Base-by-base conservation (phyloP, 306 rosid genomes). In the Coriaria nepalensis region DNA sequence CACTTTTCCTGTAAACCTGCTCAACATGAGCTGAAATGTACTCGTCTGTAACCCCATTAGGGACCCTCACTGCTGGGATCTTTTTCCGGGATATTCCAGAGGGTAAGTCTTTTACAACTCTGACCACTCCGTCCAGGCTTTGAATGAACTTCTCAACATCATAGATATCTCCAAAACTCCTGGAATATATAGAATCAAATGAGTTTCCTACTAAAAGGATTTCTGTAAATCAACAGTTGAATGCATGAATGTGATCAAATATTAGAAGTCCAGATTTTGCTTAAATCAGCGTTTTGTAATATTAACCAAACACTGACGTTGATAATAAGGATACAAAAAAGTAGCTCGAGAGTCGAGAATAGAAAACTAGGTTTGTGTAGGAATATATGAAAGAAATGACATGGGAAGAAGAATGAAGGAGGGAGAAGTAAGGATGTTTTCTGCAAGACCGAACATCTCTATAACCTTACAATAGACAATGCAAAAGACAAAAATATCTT, bases 131-230 rank as follows among this genome's bases (percentile, higher is more conserved):
- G 7, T 92, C 85, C 69, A 85, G 59, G 84, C 92, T 85, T 53
- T 53, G 74, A 39, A 51, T 63, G 75, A 92, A 92, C 55, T 57
- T 72, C 29, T 77, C 81, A 4, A 68, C 69, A 55, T 85, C 87
- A 64, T 92, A 92, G 45, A 92, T 77, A 55, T 85, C 98, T 65
- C 68, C 93, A 55, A 92, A 85, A 61, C 65, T 79, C 94, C 98
- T 92, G 87, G 6, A 52, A 61, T 41, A 49, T 43, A 43, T 43
- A 50, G 40, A 52, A 44, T 58, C 35, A 15, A 48, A 43, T 32
- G 34, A 35, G 47, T 48, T 54, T 15, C 35, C 35, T 61, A 37
- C 49, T 38, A 47, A 49, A 52, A 37, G 36, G 14, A 34, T 51
- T 10, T 52, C 36, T 29, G 20, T 10, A 40, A 13, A 40, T 5